Conservation (phyloP, 371 early-diverging fungal species). For the Mortierella sp. region DNA sequence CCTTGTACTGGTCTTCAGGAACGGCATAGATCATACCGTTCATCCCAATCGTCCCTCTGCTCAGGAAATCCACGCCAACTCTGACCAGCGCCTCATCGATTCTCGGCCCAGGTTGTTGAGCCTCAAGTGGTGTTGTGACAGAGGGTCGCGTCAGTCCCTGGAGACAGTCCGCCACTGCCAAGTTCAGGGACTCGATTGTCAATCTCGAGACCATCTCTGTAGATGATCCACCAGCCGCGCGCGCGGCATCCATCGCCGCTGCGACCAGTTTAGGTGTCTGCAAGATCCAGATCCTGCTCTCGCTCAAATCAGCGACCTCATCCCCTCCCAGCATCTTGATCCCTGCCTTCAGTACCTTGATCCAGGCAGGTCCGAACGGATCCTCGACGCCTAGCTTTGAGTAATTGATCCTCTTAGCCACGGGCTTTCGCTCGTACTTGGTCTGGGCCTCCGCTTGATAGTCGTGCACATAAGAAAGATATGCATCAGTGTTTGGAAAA, state of each 20-base stretch:
- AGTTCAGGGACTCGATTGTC: conserved; percentile 31
- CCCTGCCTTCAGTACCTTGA: conserved; percentile 29
- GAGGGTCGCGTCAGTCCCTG: conserved; percentile 11
- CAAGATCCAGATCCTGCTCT: conserved; percentile 20
- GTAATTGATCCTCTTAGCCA: conserved; percentile 80
- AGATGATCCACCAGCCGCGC: conserved; percentile 7
- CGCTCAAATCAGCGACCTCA: conserved; percentile 3
- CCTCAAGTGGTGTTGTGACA: neutral
- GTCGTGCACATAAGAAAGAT: conserved; percentile 54
- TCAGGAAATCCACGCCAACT: conserved; percentile 42
- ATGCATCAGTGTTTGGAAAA: conserved; percentile 67
- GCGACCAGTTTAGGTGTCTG: conserved; percentile 27
- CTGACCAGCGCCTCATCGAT: conserved; percentile 39
- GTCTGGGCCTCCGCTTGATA: conserved; percentile 53
- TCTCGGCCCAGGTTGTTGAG: conserved; percentile 3
- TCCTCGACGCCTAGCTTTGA: conserved; percentile 65
- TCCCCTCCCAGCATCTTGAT: conserved; percentile 5
- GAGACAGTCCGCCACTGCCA: conserved; percentile 10
- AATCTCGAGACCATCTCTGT: conserved; percentile 12
- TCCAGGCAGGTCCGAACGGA: conserved; percentile 76
- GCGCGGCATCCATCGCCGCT: conserved; percentile 20
- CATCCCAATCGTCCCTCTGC: conserved; percentile 30
- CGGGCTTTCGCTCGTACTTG: conserved; percentile 69
- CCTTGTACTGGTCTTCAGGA: conserved; percentile 31
- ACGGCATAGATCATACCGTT: conserved; percentile 52